Evolutionary conservation across 352 stramenopile genomes (phyloP), one percentile per base, ranked within the genome.

Genomic region (Pythium chondricola): DNA sequence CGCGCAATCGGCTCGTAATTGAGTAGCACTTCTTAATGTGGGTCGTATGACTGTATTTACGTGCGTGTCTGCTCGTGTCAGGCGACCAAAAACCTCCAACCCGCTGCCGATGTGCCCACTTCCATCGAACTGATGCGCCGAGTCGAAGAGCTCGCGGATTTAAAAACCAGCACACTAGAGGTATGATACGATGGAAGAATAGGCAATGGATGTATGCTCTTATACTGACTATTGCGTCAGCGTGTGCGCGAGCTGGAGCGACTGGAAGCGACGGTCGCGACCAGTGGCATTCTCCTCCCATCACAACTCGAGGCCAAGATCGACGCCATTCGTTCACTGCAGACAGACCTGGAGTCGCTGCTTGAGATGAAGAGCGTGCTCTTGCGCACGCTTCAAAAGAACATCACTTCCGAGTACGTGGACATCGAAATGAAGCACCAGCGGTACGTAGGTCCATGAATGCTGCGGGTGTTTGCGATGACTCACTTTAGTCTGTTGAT

Each of bases 371-470:
- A 78, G 46, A 61, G 59, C 22, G 55, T 75, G 18, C 29, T 82
- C 16, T 40, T 82, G 39, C 56, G 59, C 16, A 65, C 67, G 21
- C 57, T 78, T 14, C 59, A 63, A 22, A 69, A 67, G 45, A 63
- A 53, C 47, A 58, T 56, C 31, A 49, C 39, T 32, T 55, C 43
- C 29, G 62, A 71, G 41, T 69, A 53, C 30, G 43, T 83, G 3
- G 60, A 67, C 25, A 41, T 77, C 17, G 65, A 76, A 42, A 66
- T 75, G 48, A 46, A 67, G 40, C 63, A 80, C 38, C 67, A 79
- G 37, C 54, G 52, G 68, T 74, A 27, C 20, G 13, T 33, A 33
- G 29, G 13, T 13, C 29, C 29, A 13, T 33, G 8, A 13, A 33
- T 33, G 29, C n/a, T n/a, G n/a, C n/a, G n/a, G n/a, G 29, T 33